Base-by-base conservation (phyloP, 345 rosid genomes). In the Gossypium bickii region DNA sequence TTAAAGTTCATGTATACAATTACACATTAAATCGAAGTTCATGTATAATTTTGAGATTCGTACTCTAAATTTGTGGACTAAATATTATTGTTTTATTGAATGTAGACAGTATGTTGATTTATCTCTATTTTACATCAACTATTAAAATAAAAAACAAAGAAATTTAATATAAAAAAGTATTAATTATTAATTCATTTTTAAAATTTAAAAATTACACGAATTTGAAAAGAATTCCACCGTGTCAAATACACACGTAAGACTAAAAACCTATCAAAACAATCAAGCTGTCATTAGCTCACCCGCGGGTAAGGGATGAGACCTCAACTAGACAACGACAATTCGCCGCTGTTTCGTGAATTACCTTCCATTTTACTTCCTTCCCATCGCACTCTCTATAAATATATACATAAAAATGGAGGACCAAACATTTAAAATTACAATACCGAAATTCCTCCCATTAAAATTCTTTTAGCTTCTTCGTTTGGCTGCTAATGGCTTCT, bases 401-500 rank as follows among this genome's bases (percentile, higher is more conserved):
- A 44, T 2, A 48, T 15, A 24, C 4, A 47, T 10, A 58, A 15
- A 60, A 16, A 8, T 15, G 13, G 1, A 6, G 16, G n/a, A 17
- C 49, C 49, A 13, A 1, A 3, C 15, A 7, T 13, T 67, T 67
- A 7, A 4, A 22, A 22, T 48, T 22, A 2, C 9, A 43, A 58
- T 34, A 25, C 43, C 17, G 2, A 20, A 38, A 9, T 27, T 15
- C 52, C 22, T 11, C 52, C 22, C 27, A 11, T 72, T 52, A 17
- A 18, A 58, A 17, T 5, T 18, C 12, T 20, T 34, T 5, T 7
- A 4, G 4, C 70, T 74, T 24, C 29, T 75, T 45, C 51, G 25
- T 27, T 4, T 17, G 45, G 67, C 67, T 22, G 44, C 69, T 8
- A 12, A 84, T 86, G 87, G 79, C 89, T 72, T 82, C 86, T 2